These are phyloP conservation scores for Tephrocybe sp. DNA, from an alignment of 768 basidiomycete species.

Conservation along the genomic window DNA sequence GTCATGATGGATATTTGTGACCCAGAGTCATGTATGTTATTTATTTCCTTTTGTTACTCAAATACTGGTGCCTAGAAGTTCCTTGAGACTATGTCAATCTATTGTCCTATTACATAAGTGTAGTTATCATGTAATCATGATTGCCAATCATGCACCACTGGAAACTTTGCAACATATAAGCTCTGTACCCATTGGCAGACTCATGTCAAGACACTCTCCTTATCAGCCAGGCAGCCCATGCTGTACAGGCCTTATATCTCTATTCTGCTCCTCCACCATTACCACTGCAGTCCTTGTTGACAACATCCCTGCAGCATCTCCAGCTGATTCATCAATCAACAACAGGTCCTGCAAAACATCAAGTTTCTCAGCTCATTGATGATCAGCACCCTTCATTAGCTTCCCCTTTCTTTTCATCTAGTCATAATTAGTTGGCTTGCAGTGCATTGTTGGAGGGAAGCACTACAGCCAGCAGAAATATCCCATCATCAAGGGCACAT, in stretches of 20 bases:
- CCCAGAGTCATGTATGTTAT: too few species aligned
- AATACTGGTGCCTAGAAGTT: too few species aligned
- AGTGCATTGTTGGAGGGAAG: slow-evolving; percentile 65
- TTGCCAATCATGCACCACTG: too few species aligned
- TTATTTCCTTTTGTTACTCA: too few species aligned
- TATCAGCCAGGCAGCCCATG: slow-evolving; percentile 52
- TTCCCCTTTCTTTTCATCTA: slow-evolving; percentile 52
- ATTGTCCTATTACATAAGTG: too few species aligned
- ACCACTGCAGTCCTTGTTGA: slow-evolving; percentile 40
- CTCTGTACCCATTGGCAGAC: slow-evolving; percentile 71
- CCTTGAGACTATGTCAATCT: too few species aligned
- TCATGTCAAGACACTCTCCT: slow-evolving; percentile 55
- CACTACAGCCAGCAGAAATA: slow-evolving; percentile 36
- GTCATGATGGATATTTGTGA: too few species aligned
- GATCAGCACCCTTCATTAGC: slow-evolving; percentile 48
- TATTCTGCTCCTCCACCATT: slow-evolving; percentile 59
- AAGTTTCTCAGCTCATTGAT: slow-evolving; percentile 67
- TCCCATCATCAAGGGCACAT: slow-evolving; percentile 47
- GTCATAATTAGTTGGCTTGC: slow-evolving; percentile 56
- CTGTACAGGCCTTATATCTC: slow-evolving; percentile 51
- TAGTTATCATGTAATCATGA: too few species aligned
- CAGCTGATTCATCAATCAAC: slow-evolving; percentile 52
- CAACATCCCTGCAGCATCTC: slow-evolving; percentile 44
- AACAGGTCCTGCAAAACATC: slow-evolving; percentile 44
- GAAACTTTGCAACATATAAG: too few species aligned